Conservation (phyloP, 441 rosid species). For the Kokia cookei region DNA sequence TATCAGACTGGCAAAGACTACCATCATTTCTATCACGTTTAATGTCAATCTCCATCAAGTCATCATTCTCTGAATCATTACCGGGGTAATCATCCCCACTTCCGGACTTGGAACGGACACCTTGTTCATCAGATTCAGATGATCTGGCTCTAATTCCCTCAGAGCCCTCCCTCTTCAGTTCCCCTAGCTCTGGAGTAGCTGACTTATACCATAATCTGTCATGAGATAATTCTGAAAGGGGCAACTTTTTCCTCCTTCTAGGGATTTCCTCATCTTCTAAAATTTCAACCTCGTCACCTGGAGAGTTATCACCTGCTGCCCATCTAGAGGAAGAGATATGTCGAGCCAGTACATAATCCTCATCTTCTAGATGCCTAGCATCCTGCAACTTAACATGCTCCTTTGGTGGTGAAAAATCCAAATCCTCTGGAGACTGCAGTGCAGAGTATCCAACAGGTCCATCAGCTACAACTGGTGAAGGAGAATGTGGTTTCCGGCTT, state of each 20-base stretch:
- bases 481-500: slow-evolving; percentile 18
- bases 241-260: slow-evolving; percentile 59
- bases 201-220: slow-evolving; percentile 38
- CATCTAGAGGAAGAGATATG: slow-evolving; percentile 94
- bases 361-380: slow-evolving; percentile 52
- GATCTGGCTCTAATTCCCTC: slow-evolving; percentile 49
- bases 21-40: slow-evolving; percentile 24
- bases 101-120: slow-evolving; percentile 34
- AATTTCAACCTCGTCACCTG: slow-evolving; percentile 83
- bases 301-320: slow-evolving; percentile 86
- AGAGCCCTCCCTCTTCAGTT: slow-evolving; percentile 50
- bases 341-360: slow-evolving; percentile 64
- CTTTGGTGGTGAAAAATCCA: slow-evolving; percentile 30
- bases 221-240: slow-evolving; percentile 31
- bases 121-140: slow-evolving; percentile 59
- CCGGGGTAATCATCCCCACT: slow-evolving; percentile 48
- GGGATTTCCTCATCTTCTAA: slow-evolving; percentile 55
- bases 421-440: slow-evolving; percentile 31
- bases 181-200: slow-evolving; percentile 58
- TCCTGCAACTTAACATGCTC: slow-evolving; percentile 39
- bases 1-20: slow-evolving; percentile 31
- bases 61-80: slow-evolving; percentile 51
- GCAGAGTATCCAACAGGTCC: slow-evolving; percentile 22
- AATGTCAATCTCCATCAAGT: slow-evolving; percentile 65
- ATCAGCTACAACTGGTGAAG: slow-evolving; percentile 27